Evolutionary conservation across 2,329 filamentous ascomycete genomes (phyloP).

Genomic region (Lachnellula suecica): DNA sequence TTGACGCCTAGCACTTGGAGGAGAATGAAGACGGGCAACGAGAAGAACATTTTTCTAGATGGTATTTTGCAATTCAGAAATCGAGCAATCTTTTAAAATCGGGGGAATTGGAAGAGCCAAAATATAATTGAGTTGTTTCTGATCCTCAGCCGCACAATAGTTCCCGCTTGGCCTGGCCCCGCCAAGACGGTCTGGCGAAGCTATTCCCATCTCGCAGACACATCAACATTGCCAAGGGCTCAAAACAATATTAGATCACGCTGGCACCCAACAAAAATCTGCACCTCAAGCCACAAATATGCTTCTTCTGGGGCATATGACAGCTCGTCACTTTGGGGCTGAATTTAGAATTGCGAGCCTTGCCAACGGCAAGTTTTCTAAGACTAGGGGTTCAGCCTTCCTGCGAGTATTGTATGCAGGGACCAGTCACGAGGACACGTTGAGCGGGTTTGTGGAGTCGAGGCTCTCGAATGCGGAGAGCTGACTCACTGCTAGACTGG

Average conservation of each 20-base stretch:
- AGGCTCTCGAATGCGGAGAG: too few relatives aligned
- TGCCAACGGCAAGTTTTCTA: not conserved
- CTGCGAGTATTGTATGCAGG: not conserved
- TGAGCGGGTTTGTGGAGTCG: not conserved
- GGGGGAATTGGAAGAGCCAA: not conserved
- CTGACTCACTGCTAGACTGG: too few relatives aligned
- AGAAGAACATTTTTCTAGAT: not conserved
- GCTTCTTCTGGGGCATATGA: not conserved
- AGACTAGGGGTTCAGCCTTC: not conserved
- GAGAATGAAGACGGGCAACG: not conserved
- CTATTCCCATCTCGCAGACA: constrained; percentile 1
- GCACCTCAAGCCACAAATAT: not conserved
- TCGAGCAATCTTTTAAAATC: not conserved
- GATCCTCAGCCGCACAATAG: not conserved
- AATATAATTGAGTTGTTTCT: not conserved
- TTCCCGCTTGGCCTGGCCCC: not conserved
- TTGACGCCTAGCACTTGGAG: constrained; percentile 1
- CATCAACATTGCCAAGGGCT: not conserved
- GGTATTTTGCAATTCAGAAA: not conserved
- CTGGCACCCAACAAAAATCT: not conserved
- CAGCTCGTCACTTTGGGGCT: not conserved
- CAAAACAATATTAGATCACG: not conserved
- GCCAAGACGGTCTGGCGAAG: not conserved
- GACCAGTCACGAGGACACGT: not conserved
- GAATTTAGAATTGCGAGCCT: not conserved